Percentiles rank a stretch among this genome's conserved stretches.
phyloP scores from a whole-genome alignment of 257 asterid genomes.

The Solanum paucissectum region DNA sequence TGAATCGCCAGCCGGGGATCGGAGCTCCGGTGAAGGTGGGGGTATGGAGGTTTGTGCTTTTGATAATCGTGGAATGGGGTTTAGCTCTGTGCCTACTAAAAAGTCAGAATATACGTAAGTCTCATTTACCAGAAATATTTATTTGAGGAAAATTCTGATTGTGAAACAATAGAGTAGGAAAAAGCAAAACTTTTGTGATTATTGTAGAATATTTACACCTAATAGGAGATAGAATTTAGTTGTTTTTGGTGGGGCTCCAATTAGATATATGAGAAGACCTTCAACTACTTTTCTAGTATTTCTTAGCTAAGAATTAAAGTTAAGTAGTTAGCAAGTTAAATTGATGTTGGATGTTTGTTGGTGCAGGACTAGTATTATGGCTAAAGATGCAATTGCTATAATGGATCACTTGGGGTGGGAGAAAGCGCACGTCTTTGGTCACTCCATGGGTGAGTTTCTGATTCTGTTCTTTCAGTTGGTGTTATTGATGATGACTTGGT shows the following conservation, averaged over 20 bases:
- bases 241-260: neutral
- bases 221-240: neutral
- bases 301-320: neutral
- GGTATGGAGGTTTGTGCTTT: conserved; percentile 82
- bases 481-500: conserved; percentile 8
- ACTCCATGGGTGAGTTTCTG: conserved; percentile 86
- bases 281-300: neutral
- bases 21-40: conserved; percentile 13
- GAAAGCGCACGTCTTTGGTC: conserved; percentile 90
- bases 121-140: neutral
- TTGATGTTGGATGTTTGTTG: neutral
- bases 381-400: conserved; percentile 83
- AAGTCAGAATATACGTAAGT: conserved; percentile 82
- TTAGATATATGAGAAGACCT: neutral
- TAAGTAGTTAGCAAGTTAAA: neutral
- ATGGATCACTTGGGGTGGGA: conserved; percentile 96
- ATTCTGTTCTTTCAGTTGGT: conserved; percentile 13
- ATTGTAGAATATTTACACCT: neutral
- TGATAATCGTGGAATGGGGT: conserved; percentile 98
- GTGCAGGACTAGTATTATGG: conserved; percentile 76
- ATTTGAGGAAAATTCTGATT: neutral
- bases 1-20: conserved; percentile 30
- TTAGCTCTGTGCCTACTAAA: conserved; percentile 76
- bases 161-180: neutral
- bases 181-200: neutral